These are phyloP conservation scores for Spergularia azorica DNA, from an alignment of 179 eudicot species.

Conservation along the genomic window DNA sequence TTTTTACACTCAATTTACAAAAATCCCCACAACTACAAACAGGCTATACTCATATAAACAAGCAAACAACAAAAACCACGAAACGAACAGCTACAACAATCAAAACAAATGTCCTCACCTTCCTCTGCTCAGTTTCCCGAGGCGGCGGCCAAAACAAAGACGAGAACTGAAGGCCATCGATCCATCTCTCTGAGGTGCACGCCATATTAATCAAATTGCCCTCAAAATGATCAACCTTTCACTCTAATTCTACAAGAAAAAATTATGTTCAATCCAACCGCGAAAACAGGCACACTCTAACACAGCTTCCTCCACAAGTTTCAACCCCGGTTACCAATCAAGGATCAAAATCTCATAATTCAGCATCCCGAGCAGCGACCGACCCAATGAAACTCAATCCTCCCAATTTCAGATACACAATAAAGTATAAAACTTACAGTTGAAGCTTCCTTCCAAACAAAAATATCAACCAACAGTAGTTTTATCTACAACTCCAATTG, in stretches of 20 bases:
- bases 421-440: constrained; percentile 20
- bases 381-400: constrained; percentile 11
- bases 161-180: constrained; percentile 84
- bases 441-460: constrained; percentile 6
- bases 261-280: constrained; percentile 17
- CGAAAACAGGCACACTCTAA: not conserved
- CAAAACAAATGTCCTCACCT: constrained; percentile 43
- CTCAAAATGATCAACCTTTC: not conserved
- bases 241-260: constrained; percentile 7
- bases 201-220: constrained; percentile 44
- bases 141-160: constrained; percentile 92
- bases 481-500: not conserved
- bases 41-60: not conserved
- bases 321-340: constrained; percentile 49
- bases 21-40: not conserved
- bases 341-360: constrained; percentile 58
- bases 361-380: constrained; percentile 48
- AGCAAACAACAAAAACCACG: not conserved
- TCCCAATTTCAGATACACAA: constrained; percentile 14
- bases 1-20: not conserved
- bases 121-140: constrained; percentile 66
- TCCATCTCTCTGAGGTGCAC: constrained; percentile 76
- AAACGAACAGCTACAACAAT: not conserved
- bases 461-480: not conserved
- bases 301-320: not conserved